A percentile compares a stretch with the other conserved stretches of the same genome.
These are phyloP conservation scores for Ramaria sp. DNA, from an alignment of 768 basidiomycete species.

Conservation along the genomic window DNA sequence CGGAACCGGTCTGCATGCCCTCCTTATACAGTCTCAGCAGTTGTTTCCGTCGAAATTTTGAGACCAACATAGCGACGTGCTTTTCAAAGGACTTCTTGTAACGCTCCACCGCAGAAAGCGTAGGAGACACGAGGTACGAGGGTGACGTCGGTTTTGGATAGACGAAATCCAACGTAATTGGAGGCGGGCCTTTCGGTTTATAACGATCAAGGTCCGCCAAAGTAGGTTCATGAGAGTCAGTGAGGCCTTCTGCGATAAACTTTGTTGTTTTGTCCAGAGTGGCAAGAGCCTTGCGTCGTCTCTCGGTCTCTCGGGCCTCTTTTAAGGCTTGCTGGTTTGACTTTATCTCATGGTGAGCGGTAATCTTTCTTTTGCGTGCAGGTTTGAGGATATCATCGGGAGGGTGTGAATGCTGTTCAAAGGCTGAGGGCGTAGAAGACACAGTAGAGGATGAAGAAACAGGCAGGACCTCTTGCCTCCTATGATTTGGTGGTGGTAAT, in stretches of 20 bases:
- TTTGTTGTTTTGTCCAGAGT: slow-evolving; percentile 5
- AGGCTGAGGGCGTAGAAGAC: not conserved
- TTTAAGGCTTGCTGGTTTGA: not conserved
- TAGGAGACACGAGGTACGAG: not conserved
- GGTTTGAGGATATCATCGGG: not conserved
- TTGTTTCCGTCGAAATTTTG: slow-evolving; percentile 3
- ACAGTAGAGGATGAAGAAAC: not conserved
- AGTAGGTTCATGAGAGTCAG: slow-evolving; percentile 1
- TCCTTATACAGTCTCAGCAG: slow-evolving; percentile 2
- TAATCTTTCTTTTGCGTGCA: not conserved
- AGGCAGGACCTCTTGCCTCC: not conserved
- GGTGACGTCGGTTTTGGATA: not conserved
- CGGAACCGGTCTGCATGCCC: not conserved
- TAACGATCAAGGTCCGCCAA: slow-evolving; percentile 8
- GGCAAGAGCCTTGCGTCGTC: slow-evolving; percentile 6
- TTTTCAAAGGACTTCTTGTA: not conserved
- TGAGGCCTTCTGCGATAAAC: not conserved
- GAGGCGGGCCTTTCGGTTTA: not conserved
- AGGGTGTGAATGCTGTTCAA: not conserved
- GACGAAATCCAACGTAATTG: not conserved
- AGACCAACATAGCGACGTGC: not conserved
- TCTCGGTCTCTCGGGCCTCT: slow-evolving; percentile 2
- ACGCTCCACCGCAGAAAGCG: not conserved
- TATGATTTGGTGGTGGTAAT: not conserved
- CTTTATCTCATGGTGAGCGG: not conserved